Evolutionary conservation across 495 filamentous ascomycete species (phyloP), one percentile per base, ranked within the genome.

Genomic region (Penicillium cinerascens): DNA sequence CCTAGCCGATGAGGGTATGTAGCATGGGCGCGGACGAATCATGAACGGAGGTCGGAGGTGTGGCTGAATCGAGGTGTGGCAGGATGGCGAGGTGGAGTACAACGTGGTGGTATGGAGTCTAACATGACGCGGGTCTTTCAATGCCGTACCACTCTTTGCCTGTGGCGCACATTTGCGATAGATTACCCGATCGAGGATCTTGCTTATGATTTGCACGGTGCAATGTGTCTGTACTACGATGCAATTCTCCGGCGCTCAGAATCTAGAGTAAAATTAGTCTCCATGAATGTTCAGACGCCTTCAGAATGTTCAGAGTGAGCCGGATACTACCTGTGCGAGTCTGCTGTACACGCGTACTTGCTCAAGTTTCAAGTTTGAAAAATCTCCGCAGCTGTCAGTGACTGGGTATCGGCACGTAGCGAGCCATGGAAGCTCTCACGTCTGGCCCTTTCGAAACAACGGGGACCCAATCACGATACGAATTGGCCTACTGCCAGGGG

Each of bases 381-480:
- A 22, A 2, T 52, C n/a, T 27, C 22, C 47, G 42, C 5, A 13
- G 38, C 2, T 25, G 15, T 42, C 36, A 42, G 13, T 55, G 47
- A 52, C 50, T 37, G 52, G 52, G 44, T 52, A n/a, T 47, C 42
- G 44, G 38, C 42, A 47, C 7, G 37, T 52, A 13, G 22, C 36
- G 52, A 65, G 10, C 63, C 57, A 59, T 56, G 63, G 63, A 53
- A 56, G 6, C 41, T 23, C 41, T 22, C 40, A 44, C 26, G 61
- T 52, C 51, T 45, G 58, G 40, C 37, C 26, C 42, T 57, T 27
- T 53, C 21, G 27, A 58, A 58, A 40, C 21, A 23, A 20, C 7
- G 33, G 17, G 6, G 23, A 17, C 11, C 60, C 18, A 63, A 66
- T 60, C 47, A 62, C 10, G 23, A 15, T 27, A 13, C 9, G n/a